Evolutionary conservation across 306 rosid species (phyloP), one percentile per base, ranked within the genome.

Genomic region (Begonia peltatifolia): DNA sequence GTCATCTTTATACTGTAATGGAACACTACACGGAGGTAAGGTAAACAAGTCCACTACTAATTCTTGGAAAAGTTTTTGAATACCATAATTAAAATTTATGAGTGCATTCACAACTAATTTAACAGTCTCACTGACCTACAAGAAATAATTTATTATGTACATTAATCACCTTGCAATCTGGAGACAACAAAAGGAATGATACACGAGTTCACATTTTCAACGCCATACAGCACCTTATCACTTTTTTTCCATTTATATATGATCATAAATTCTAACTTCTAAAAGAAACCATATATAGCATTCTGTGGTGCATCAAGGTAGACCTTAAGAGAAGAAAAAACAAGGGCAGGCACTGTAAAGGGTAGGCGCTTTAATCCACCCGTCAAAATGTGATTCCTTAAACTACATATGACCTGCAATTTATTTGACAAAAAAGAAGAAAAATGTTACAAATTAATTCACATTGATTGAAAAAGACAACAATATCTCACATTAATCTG

Each of bases 291-390:
- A 25, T 25, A 25, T 25, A 25, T 25, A 25, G 35, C 6, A 25
- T 25, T 25, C 35, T 25, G 35, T 25, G 35, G 35, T 25, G 35
- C 4, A 25, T 25, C 35, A 66, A 63, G 52, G 36, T 72, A 67
- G 63, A 92, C 99, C 99, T 92, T 92, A 14, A 92, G 72, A 49
- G 87, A 79, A 71, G 86, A 79, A 78, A 86, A 83, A 58, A 92
- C 77, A 25, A 92, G 79, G 69, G 99, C 82, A 38, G 99, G 96
- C 66, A 83, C 66, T 16, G 96, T 92, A 67, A 77, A 92, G 41
- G 87, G 93, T n/a, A 92, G 69, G 48, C 99, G 96, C 69, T 71
- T 86, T 47, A 90, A 73, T 69, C 96, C 99, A 71, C 99, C 99
- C 12, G 75, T 62, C 67, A 81, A 58, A 71, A 92, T 69, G 64